Percentiles rank a stretch among this genome's conserved stretches.
These are phyloP conservation scores for Mortierella sp. DNA, from an alignment of 371 early-diverging fungal species.

Conservation along the genomic window DNA sequence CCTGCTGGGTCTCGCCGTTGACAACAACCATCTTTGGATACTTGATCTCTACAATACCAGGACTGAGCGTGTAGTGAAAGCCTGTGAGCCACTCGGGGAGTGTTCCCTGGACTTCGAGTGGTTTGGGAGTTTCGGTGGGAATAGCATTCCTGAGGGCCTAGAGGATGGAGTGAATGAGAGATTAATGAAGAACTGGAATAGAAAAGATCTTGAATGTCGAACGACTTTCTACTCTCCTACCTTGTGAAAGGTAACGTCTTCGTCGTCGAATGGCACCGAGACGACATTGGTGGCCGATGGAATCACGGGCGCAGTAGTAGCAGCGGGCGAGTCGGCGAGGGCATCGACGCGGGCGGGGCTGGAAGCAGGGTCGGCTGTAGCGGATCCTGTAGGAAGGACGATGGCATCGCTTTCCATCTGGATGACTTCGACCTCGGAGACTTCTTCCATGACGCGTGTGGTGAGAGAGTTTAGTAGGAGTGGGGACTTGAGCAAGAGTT, in stretches of 20 bases:
- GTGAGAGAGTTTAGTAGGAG: neutral
- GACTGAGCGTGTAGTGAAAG: constrained; percentile 72
- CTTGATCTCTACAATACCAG: constrained; percentile 69
- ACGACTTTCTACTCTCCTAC: constrained; percentile 1
- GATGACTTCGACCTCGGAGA: constrained; percentile 67
- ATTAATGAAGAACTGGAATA: neutral
- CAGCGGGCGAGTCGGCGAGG: neutral
- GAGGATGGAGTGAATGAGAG: neutral
- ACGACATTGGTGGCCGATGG: constrained; percentile 6
- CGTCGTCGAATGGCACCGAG: constrained; percentile 26
- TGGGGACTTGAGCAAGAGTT: too few relatives aligned
- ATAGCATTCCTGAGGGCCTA: constrained; percentile 45
- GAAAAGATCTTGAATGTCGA: neutral
- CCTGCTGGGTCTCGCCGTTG: constrained; percentile 69
- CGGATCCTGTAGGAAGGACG: constrained; percentile 16
- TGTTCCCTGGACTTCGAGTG: constrained; percentile 60
- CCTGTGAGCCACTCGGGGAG: constrained; percentile 73
- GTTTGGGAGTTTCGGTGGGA: constrained; percentile 47
- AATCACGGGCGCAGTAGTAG: neutral
- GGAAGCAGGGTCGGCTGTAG: constrained; percentile 8
- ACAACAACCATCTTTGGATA: constrained; percentile 70
- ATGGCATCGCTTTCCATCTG: constrained; percentile 52
- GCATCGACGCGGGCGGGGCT: neutral
- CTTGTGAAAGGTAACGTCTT: constrained; percentile 43
- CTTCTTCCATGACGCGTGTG: constrained; percentile 30